These are phyloP conservation scores for Saccharomycopsis sp. DNA, from an alignment of 805 yeast species.

Conservation along the genomic window DNA sequence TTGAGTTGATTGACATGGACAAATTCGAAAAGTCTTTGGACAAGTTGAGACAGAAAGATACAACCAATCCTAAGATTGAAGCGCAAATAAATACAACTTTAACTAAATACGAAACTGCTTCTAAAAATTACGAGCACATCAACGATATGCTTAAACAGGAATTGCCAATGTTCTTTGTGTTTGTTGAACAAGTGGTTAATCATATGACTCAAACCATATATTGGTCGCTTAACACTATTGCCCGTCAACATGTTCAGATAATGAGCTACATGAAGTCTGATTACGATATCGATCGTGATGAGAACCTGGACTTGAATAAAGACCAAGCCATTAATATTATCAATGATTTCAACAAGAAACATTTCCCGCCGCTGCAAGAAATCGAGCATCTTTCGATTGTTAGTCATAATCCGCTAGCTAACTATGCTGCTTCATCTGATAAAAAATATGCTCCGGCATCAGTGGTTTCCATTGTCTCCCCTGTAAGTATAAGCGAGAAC, in stretches of 20 bases:
- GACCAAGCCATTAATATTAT: slow-evolving; percentile 4
- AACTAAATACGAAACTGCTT: slow-evolving; percentile 9
- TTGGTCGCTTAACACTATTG: slow-evolving; percentile 16
- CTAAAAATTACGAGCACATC: slow-evolving; percentile 7
- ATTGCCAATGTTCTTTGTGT: slow-evolving; percentile 17
- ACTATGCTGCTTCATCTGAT: slow-evolving; percentile 9
- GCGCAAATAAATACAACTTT: slow-evolving; percentile 11
- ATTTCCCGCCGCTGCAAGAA: neutral
- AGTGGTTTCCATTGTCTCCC: neutral
- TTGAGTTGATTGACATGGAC: slow-evolving; percentile 18
- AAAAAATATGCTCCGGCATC: neutral
- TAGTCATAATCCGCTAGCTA: slow-evolving; percentile 5
- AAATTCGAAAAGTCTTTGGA: slow-evolving; percentile 12
- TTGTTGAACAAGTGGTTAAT: slow-evolving; percentile 14
- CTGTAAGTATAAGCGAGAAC: neutral
- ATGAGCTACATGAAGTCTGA: slow-evolving; percentile 16
- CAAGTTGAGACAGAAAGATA: slow-evolving; percentile 9
- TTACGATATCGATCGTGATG: slow-evolving; percentile 6
- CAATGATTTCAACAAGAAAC: slow-evolving; percentile 1
- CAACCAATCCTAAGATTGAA: slow-evolving; percentile 12
- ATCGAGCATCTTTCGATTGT: slow-evolving; percentile 14
- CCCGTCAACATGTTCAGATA: slow-evolving; percentile 17
- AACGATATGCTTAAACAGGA: slow-evolving; percentile 18
- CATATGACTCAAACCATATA: slow-evolving; percentile 15
- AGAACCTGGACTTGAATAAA: neutral